These are phyloP conservation scores for Ananas comosus DNA, from an alignment of 176 grass and related monocot genomes.

Conservation along the genomic window DNA sequence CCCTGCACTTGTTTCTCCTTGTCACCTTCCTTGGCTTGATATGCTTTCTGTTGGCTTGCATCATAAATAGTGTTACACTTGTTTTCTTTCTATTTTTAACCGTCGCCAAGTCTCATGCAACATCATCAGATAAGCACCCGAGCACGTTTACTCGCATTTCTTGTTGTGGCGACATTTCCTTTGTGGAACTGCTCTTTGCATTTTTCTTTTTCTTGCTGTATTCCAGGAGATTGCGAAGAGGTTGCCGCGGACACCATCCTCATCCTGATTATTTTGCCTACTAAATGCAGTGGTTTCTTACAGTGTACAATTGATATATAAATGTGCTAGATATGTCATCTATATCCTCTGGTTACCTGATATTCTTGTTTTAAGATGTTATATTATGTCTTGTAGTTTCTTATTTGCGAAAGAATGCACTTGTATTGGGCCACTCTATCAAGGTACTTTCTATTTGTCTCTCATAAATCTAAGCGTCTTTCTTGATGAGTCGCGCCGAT, in stretches of 20 bases:
- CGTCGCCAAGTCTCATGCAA: too few species aligned
- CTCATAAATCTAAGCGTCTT: too few species aligned
- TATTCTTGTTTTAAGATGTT: neutral
- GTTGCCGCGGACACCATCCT: slow-evolving; percentile 25
- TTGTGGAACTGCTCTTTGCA: neutral
- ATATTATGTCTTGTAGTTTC: neutral
- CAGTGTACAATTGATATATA: neutral
- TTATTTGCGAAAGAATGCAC: too few species aligned
- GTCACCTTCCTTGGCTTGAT: neutral
- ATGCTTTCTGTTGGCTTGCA: too few species aligned
- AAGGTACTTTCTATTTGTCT: too few species aligned
- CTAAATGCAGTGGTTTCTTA: slow-evolving; percentile 3
- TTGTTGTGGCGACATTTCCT: neutral
- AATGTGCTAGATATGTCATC: neutral
- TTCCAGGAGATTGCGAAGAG: slow-evolving; percentile 37
- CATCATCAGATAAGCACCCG: too few species aligned
- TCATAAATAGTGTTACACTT: too few species aligned
- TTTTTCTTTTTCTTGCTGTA: neutral
- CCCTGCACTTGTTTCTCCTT: neutral
- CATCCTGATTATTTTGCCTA: slow-evolving; percentile 18
- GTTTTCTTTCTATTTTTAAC: too few species aligned
- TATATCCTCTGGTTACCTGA: neutral
- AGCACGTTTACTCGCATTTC: neutral
- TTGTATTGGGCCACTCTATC: too few species aligned
- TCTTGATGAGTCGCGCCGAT: too few species aligned